Base-by-base conservation (phyloP, 2,329 filamentous ascomycete genomes). In the Byssothecium circinans region DNA sequence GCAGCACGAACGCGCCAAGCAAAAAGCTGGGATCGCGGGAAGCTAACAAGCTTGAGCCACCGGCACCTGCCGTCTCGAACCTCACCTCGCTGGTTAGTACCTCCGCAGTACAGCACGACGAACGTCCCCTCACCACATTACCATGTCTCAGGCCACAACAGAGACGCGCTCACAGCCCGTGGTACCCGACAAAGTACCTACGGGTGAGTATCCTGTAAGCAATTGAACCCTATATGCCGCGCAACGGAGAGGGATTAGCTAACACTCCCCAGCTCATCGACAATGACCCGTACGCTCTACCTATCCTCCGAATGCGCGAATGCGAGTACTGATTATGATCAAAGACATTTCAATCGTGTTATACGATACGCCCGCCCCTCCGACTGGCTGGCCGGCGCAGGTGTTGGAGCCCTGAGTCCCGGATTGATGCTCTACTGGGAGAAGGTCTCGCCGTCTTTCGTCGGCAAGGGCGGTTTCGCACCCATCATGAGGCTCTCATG, bases 301-400 rank as follows among this genome's bases (percentile, higher is more conserved):
- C 46, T 19, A 42, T 44, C 41, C 45, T 8, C 41, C 34, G 53
- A 41, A 25, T 25, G 23, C 23, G 23, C 34, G 34, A 39, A 33
- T 41, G 35, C 52, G 45, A 53, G 29, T 55, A 56, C 62, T 67
- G 39, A 67, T 44, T 12, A 47, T 23, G 46, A 20, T 33, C 63
- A 29, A 54, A 95, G 90, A 66, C 94, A 99, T 75, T 87, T 97
- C 74, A 89, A 85, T 74, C 87, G 94, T 70, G 94, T 97, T 15
- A 73, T 96, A 56, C 75, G 84, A 68, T 99, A 99, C 81, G 88
- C 91, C 54, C 84, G 94, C 55, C 78, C 84, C 39, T 88, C 86
- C 41, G 94, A 99, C 75, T 97, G 95, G 75, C 78, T 80, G 33
- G 77, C 83, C 59, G 92, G 86, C 53, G 78, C 80, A 47, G 81